Base-by-base conservation (phyloP, 805 yeast species). In the Kodamaea nitidulidarum region DNA sequence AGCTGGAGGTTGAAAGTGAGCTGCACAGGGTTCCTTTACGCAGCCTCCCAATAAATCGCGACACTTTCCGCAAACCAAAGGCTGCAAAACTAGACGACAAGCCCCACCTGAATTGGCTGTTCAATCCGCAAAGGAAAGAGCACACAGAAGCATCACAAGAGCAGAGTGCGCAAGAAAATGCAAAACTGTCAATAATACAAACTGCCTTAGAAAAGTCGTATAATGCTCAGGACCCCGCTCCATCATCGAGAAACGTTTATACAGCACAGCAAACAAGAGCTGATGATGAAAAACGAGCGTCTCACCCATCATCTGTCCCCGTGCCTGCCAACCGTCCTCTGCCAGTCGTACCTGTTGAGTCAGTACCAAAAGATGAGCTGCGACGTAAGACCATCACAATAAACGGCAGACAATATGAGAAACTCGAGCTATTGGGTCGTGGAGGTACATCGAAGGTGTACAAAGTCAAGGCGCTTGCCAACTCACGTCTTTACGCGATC, bases 401-500 rank as follows among this genome's bases (percentile, higher is more conserved):
- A 15, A 85, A 88, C 55, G 79, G 75, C 2, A 71, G 70, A 24
- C 72, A 72, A 31, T 91, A 85, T 54, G 90, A 83, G 51, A 75
- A 82, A 41, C 62, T 85, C 18, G 96, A 88, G 52, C 65, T 85
- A 10, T 58, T 90, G 14, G 98, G 97, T 4, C 76, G 84, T 57
- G 98, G 97, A 17, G 98, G 97, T 0, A 76, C 96, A 0, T 88
- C 96, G 0, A 87, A 84, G 54, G 98, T 90, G 15, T 90, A 82
- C 65, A 84, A 82, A 56, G 93, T 83, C 1, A 82, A 75, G 48
- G 66, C 76, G 0, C 46, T 52, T n/a, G 47, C 49, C 4, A 72
- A 71, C 35, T 78, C 78, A 44, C 77, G 74, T 48, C 61, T 76
- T 1, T 86, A 75, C 57, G 98, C 98, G 0, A 67, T 91, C 27